These are phyloP conservation scores for Colletotrichum spaethianum DNA, from an alignment of 2,329 filamentous ascomycete species.

Conservation along the genomic window DNA sequence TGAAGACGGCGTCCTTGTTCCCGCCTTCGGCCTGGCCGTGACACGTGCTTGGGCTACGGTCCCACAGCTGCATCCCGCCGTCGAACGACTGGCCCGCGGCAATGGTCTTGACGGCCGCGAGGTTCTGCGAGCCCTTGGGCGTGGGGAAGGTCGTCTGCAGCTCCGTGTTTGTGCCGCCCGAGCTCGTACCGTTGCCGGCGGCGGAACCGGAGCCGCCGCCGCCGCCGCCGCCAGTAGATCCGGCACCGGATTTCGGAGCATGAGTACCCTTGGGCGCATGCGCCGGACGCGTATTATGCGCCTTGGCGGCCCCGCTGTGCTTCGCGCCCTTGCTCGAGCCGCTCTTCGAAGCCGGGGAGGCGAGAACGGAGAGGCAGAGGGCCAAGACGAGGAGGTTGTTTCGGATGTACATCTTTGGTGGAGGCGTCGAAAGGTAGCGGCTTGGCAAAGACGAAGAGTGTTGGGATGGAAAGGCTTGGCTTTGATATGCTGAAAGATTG, in stretches of 20 bases:
- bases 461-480: slow-evolving; percentile 24
- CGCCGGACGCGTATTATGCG: not conserved
- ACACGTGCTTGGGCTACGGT: slow-evolving; percentile 57
- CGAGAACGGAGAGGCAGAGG: slow-evolving; percentile 17
- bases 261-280: not conserved
- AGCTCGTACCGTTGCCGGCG: slow-evolving; percentile 20
- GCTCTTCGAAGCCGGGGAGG: slow-evolving; percentile 17
- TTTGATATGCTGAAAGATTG: not conserved
- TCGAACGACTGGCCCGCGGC: slow-evolving; percentile 37
- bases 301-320: not conserved
- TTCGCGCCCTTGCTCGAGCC: slow-evolving; percentile 6
- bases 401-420: slow-evolving; percentile 27
- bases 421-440: not conserved
- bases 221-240: not conserved
- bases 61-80: slow-evolving; percentile 46
- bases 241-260: not conserved
- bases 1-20: slow-evolving; percentile 57
- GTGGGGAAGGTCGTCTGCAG: slow-evolving; percentile 30
- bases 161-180: slow-evolving; percentile 1
- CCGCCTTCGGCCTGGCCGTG: slow-evolving; percentile 59
- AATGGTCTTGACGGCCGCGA: slow-evolving; percentile 36
- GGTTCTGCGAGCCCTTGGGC: slow-evolving; percentile 31
- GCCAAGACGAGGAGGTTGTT: slow-evolving; percentile 32
- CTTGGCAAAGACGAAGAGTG: slow-evolving; percentile 12
- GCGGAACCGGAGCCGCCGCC: not conserved